phyloP scores from a whole-genome alignment of 148 eudicot genomes.

The Rhododendron kiyosumense region DNA sequence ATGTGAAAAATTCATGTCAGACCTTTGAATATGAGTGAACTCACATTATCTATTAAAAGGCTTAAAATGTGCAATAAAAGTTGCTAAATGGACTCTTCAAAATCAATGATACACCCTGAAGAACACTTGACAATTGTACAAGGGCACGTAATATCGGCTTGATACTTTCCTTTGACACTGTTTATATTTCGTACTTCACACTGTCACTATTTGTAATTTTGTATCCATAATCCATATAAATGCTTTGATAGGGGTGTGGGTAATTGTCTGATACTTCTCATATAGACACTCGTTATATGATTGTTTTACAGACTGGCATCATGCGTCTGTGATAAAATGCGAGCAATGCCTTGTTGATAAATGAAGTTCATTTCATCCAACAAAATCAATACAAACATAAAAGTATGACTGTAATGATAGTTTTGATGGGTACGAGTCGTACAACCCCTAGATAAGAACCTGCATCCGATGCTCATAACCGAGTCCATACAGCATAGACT shows the following conservation, averaged over 20 bases:
- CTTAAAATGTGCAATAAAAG: background rate
- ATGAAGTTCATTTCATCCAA: background rate
- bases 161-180: background rate
- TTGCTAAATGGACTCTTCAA: background rate
- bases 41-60: background rate
- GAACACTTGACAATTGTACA: background rate
- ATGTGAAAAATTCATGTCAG: background rate
- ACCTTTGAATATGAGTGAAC: background rate
- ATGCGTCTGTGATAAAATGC: background rate
- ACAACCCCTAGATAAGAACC: background rate
- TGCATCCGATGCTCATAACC: background rate
- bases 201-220: background rate
- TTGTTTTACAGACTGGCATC: background rate
- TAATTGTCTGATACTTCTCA: background rate
- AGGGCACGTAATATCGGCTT: background rate
- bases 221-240: background rate
- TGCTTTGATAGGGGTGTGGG: background rate
- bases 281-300: background rate
- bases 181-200: background rate
- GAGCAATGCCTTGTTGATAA: background rate
- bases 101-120: background rate
- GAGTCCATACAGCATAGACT: background rate
- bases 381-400: background rate
- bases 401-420: background rate
- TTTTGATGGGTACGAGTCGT: background rate